These are phyloP conservation scores for Trichomonascus vanleenenianus DNA, from an alignment of 805 yeast genomes.

Conservation along the genomic window DNA sequence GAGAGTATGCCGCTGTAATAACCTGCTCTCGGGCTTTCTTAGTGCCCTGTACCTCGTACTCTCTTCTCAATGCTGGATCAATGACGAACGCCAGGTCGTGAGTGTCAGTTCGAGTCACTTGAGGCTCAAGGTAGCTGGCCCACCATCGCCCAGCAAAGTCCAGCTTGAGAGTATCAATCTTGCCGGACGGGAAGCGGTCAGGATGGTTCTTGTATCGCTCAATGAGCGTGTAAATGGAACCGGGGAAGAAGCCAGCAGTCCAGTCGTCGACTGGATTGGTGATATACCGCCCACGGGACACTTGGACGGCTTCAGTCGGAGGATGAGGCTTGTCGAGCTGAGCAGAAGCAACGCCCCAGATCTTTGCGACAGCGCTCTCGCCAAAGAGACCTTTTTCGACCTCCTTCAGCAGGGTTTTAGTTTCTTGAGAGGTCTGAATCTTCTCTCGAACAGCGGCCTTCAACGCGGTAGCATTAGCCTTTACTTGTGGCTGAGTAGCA, in stretches of 20 bases:
- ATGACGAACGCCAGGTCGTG: conserved; percentile 27
- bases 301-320: background rate
- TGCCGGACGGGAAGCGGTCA: background rate
- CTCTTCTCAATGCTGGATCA: conserved; percentile 22
- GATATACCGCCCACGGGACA: background rate
- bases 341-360: conserved; percentile 14
- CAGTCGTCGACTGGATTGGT: conserved; percentile 15
- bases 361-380: conserved; percentile 10
- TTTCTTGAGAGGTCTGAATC: background rate
- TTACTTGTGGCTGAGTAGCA: too few species aligned
- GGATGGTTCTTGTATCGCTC: conserved; percentile 11
- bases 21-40: conserved; percentile 16
- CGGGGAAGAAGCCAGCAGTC: too few species aligned
- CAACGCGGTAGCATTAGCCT: too few species aligned
- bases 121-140: background rate
- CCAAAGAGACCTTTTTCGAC: background rate
- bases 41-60: conserved; percentile 17
- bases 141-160: background rate
- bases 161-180: background rate
- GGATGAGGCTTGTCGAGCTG: conserved; percentile 8
- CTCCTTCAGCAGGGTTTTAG: background rate
- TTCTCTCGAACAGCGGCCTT: too few species aligned
- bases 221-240: conserved; percentile 10
- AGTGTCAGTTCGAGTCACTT: conserved; percentile 16
- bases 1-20: conserved; percentile 23